Percentiles rank a stretch among this genome's conserved stretches.
These are phyloP conservation scores for Alternaria longipes DNA, from an alignment of 2,329 filamentous ascomycete genomes.

Conservation along the genomic window DNA sequence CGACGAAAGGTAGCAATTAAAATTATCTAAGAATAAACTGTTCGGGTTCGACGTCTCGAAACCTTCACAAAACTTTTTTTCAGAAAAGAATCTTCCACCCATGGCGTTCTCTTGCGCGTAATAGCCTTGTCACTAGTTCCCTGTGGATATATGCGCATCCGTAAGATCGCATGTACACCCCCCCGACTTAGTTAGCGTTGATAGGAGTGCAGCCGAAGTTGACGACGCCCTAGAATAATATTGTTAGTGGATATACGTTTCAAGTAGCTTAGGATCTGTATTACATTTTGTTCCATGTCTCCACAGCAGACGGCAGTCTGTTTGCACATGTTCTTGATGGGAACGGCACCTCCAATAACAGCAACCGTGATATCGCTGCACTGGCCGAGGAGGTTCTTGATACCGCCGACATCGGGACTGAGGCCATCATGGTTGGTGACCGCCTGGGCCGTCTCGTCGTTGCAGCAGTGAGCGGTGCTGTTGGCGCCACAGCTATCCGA, in stretches of 20 bases:
- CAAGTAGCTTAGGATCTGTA: not conserved
- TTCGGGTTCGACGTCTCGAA: too few relatives aligned
- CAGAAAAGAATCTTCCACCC: too few relatives aligned
- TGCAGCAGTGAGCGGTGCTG: not conserved
- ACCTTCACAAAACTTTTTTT: too few relatives aligned
- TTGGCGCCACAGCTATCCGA: not conserved
- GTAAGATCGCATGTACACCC: not conserved
- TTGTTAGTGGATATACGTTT: not conserved
- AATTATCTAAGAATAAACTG: too few relatives aligned
- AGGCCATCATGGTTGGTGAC: not conserved
- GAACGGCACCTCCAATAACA: not conserved
- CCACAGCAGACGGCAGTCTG: not conserved
- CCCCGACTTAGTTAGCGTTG: not conserved
- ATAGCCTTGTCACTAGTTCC: accelerated
- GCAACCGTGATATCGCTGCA: not conserved
- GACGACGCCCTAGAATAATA: not conserved
- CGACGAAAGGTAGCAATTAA: too few relatives aligned
- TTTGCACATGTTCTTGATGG: not conserved
- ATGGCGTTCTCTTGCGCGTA: too few relatives aligned
- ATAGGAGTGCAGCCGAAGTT: not conserved
- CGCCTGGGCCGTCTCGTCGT: not conserved
- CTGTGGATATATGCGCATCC: not conserved
- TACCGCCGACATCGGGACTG: not conserved
- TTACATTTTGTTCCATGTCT: not conserved
- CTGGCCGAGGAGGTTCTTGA: not conserved